Base-by-base conservation (phyloP, 2,329 filamentous ascomycete genomes). In the Cyphellophora europaea region DNA sequence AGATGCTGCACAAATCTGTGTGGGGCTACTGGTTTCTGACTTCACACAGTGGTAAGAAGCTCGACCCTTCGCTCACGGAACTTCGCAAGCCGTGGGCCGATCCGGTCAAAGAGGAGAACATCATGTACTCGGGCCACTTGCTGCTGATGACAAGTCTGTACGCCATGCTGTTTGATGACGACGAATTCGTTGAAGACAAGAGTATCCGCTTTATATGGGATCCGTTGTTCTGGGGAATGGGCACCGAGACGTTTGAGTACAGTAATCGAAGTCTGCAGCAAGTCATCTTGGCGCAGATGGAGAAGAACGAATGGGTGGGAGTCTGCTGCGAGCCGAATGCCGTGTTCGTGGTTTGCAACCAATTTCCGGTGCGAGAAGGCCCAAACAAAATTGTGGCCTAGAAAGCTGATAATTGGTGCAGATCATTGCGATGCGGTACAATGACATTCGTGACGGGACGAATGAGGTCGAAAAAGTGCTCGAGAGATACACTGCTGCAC, bases 1-100 rank as follows among this genome's bases (percentile, higher is more conserved):
- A 63, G 44, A 63, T 65, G 61, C 44, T 65, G n/a, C 49, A 49
- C 6, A 47, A 53, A 5, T 57, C 60, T 11, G 61, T 65, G 2
- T 66, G 61, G 59, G 53, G 52, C 2, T 64, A 65, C 40, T 65
- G 60, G 62, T 65, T 57, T 42, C 44, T 52, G n/a, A 57, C 57
- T 2, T 54, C 50, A 16, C 55, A 57, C 15, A 50, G 52, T 2
- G 60, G 60, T 1, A 52, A 44, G 3, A 16, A 32, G 2, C 42
- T 55, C 2, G 56, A 65, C 37, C 62, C 60, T 2, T 52, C 56
- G 33, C 35, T 62, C 2, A 57, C 49, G 13, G 58, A 62, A 36
- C 36, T 63, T 28, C 44, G 61, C 8, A 58, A 55, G 34, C 61
- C 61, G 0, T 65, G 61, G 61, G 57, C 59, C 0, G 57, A 65